Base-by-base conservation (phyloP, 306 rosid species). In the Dryas drummondii region DNA sequence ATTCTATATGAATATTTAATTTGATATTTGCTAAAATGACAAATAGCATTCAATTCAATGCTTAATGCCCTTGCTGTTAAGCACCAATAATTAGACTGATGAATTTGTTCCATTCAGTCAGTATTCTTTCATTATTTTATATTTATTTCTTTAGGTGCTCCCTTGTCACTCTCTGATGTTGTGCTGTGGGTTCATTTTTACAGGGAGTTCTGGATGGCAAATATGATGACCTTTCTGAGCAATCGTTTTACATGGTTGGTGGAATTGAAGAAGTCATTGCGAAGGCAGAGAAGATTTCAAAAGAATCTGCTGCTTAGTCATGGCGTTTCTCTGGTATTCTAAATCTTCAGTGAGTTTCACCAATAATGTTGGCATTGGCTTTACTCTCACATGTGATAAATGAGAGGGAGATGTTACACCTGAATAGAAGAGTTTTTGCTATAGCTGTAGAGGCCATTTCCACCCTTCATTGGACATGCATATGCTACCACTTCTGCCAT, bases 201-300 rank as follows among this genome's bases (percentile, higher is more conserved):
- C 89, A 91, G 97, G 98, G 97, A 58, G 97, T 94, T 75, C 86
- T 94, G 88, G 98, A 90, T 80, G 98, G 98, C 5, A 94, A 90
- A 75, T 91, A 88, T 44, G 97, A 94, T 68, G 98, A 94, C 78
- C 97, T 94, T 65, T 1, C 97, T 1, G 98, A 94, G 78, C 98
- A 94, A 59, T 79, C 97, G 10, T 94, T 94, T 80, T 94, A 94
- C 82, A 94, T 94, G 98, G 98, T 94, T 57, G 97, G 98, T n/a
- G 98, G 98, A 14, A 94, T 94, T 63, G 98, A 91, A 0, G 97
- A 94, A 79, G 97, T 91, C 79, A 80, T 94, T 79, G 96, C 96
- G 4, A 94, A 94, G 88, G 98, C 93, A 14, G 98, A 94, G 84
- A 94, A 91, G 97, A 90, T 94, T 73, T 84, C 98, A 3, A 94